phyloP scores from a whole-genome alignment of 208 protist genomes.

The Leishmania aethiopica region DNA sequence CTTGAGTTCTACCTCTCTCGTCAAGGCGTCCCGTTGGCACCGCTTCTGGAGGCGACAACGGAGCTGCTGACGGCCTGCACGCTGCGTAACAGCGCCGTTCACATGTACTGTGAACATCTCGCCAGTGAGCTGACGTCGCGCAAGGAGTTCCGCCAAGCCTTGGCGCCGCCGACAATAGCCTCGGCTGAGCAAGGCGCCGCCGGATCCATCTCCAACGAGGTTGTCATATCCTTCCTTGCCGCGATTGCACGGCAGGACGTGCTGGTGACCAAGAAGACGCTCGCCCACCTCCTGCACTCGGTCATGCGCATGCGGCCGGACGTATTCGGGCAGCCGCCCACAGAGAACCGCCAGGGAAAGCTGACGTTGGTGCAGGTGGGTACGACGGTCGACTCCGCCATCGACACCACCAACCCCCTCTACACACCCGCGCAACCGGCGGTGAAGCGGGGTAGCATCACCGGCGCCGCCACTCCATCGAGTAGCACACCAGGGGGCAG shows the following conservation, averaged over 20 bases:
- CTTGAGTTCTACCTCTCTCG: constrained; percentile 62
- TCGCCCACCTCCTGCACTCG: constrained; percentile 61
- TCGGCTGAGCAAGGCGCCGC: constrained; percentile 35
- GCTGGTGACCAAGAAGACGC: constrained; percentile 55
- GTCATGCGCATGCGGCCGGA: constrained; percentile 68
- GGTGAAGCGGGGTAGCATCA: background rate
- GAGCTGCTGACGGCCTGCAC: constrained; percentile 53
- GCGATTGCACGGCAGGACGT: constrained; percentile 74
- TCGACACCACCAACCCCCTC: constrained; percentile 39
- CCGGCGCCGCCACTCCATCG: background rate
- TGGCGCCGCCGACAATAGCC: constrained; percentile 69
- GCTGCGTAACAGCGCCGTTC: constrained; percentile 57
- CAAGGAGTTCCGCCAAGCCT: constrained; percentile 59
- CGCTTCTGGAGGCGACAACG: constrained; percentile 67
- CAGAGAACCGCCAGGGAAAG: constrained; percentile 48
- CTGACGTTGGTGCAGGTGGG: constrained; percentile 45
- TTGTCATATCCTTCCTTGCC: constrained; percentile 80
- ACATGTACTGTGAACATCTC: constrained; percentile 72
- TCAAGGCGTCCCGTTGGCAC: constrained; percentile 48
- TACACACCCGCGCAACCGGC: constrained; percentile 20
- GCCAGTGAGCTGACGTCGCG: constrained; percentile 55
- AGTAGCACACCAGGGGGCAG: background rate
- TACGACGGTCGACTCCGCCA: constrained; percentile 30
- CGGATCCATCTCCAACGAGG: constrained; percentile 64
- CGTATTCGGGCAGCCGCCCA: constrained; percentile 88